Conservation (phyloP, 768 basidiomycete genomes). For the Cystobasidium ongulense region DNA sequence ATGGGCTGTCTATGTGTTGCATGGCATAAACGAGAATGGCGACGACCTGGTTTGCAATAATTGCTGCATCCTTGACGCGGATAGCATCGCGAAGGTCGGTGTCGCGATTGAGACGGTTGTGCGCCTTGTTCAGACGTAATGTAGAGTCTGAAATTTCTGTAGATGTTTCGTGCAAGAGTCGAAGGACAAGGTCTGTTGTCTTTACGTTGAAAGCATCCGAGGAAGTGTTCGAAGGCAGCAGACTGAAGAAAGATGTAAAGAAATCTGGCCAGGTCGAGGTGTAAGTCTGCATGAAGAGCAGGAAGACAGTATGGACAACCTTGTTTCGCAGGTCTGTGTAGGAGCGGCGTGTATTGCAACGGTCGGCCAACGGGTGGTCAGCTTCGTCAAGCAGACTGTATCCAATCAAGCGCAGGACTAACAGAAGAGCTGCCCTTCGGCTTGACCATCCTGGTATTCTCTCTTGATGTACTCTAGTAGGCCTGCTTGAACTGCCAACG, state of each 20-base stretch:
- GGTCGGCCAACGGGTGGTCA: background rate
- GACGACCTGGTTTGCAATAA: conserved; percentile 77
- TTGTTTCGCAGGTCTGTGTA: conserved; percentile 39
- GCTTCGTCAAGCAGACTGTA: background rate
- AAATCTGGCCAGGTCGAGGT: conserved; percentile 76
- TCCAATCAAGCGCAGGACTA: background rate
- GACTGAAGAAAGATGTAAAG: conserved; percentile 66
- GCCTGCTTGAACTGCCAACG: conserved; percentile 31
- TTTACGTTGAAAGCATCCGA: conserved; percentile 64
- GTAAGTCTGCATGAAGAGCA: conserved; percentile 82
- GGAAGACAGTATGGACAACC: conserved; percentile 73
- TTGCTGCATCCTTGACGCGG: conserved; percentile 70
- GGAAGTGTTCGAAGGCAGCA: conserved; percentile 47
- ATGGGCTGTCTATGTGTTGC: conserved; percentile 53
- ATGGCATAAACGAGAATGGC: conserved; percentile 65
- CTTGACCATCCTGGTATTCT: conserved; percentile 35
- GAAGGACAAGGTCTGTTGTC: conserved; percentile 79
- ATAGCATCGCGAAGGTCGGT: conserved; percentile 78
- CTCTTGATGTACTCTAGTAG: conserved; percentile 35
- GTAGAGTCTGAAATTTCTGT: conserved; percentile 95
- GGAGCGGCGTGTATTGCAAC: too few species aligned
- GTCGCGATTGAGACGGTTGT: conserved; percentile 69
- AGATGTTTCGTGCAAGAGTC: conserved; percentile 85
- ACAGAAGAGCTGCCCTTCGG: conserved; percentile 38
- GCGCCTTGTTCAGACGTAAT: conserved; percentile 71